Evolutionary conservation across 2,329 filamentous ascomycete genomes (phyloP), one percentile per base, ranked within the genome.

Genomic region (Cladophialophora exuberans): DNA sequence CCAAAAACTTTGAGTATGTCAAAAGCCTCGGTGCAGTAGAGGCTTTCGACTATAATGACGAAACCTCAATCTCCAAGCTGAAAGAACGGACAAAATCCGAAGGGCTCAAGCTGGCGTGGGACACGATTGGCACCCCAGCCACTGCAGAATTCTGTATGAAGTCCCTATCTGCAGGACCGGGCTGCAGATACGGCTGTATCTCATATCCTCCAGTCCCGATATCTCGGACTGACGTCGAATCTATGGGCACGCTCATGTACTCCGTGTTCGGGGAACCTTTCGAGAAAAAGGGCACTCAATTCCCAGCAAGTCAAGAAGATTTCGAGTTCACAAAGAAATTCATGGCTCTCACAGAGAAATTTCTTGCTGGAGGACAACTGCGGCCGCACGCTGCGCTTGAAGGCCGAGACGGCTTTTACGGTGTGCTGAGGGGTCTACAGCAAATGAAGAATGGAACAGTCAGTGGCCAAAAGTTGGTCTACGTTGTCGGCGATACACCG

Each of bases 21-120:
- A 49, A 60, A 22, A 57, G 54, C 11, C 60, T 69, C 1, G 67
- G 67, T 28, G 62, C 67, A 3, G 51, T 43, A 13, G 57, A 68
- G 1, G 72, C 73, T 0, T 75, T 78, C 35, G 76, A 80, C 57
- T 79, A 79, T 62, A 69, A 68, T 6, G 54, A 42, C 3, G 39
- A 50, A 25, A 51, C 42, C 11, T n/a, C 51, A 50, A 48, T 56
- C 11, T 47, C 54, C 11, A 67, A n/a, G n/a, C n/a, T n/a, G n/a
- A n/a, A n/a, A n/a, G n/a, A n/a, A n/a, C n/a, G n/a, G n/a, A n/a
- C 67, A 7, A 67, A 72, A 43, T 15, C n/a, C n/a, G n/a, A n/a
- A n/a, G 6, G 3, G 3, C 39, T 43, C 39, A 4, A 26, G 13
- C 13, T 11, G 3, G 39, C 39, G 18, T 11, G 7, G 39, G 39